Base-by-base conservation (phyloP, 2,329 filamentous ascomycete genomes). In the Fusarium sp. region DNA sequence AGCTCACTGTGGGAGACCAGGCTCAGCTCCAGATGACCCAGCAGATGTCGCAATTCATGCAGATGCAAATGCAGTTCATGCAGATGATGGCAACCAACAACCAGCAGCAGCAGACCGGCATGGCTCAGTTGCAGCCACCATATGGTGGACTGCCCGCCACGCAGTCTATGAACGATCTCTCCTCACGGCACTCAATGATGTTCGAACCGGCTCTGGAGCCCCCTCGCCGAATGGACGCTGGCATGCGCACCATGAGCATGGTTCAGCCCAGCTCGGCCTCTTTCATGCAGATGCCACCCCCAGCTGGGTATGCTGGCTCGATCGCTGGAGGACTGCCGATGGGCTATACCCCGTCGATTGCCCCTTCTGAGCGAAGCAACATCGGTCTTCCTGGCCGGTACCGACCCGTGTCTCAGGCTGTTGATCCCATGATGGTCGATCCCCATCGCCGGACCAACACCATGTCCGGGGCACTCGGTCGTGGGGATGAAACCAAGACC, bases 21-120 rank as follows among this genome's bases (percentile, higher is more conserved):
- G 92, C 92, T 32, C 93, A 96, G 77, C 88, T 95, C 48, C 92
- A 95, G 76, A 93, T 97, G 88, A 92, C 90, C 8, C 92, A 95
- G 79, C 93, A 95, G 80, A 95, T 96, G 94, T 89, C 90, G 66
- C 92, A 94, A 78, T 95, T 96, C 84, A 95, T 96, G 93, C 93
- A 95, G 80, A 95, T 97, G 92, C 95, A 97, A 81, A 95, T 97
- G 93, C 94, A 97, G 81, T 95, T 95, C 84, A 96, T 97, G 93
- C 93, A 95, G 78, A 93, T 95, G 90, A 93, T 94, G 88, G 87
- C 87, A 1, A 76, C 80, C 59, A 85, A 84, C 70, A 72, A 74
- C 52, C 75, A 76, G 13, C 72, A 81, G 65, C 56, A 81, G 65
- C 79, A 73, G 20, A 37, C 32, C 27, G 57, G 57, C 6, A 76